Evolutionary conservation across 495 filamentous ascomycete species (phyloP), one percentile per base, ranked within the genome.

Genomic region (Aspergillus carlsbadensis): DNA sequence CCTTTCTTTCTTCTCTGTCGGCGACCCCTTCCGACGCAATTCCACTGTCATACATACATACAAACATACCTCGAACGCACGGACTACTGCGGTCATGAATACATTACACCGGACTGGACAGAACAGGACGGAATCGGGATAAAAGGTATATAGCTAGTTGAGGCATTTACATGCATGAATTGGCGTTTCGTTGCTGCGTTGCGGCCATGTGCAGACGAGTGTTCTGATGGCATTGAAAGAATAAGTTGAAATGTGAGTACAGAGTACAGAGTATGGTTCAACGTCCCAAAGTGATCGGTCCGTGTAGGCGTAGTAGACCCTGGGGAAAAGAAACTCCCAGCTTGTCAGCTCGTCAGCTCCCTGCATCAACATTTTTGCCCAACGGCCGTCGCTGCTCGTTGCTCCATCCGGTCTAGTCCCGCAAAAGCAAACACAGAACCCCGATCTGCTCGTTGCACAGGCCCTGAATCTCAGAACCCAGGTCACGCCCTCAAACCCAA

Each of bases 141-240:
- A 52, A 56, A 60, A 26, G 52, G 60, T 58, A 62, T 52, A 62
- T 62, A 62, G 42, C 31, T 60, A 52, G 44, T n/a, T 34, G 37
- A 61, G 49, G 59, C 54, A 47, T 52, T 58, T 53, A 48, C 56
- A 58, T 58, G 56, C 56, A 58, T 58, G 56, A 47, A 52, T 42
- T 44, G 56, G 56, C 56, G 56, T 58, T 57, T 29, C 26, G 26
- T 29, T 29, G 26, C 26, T 29, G 26, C 26, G 26, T 29, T 29
- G 26, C 26, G 26, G 26, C 26, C 26, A 36, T 45, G 46, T 49
- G 46, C 51, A 34, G 21, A 43, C n/a, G 17, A 44, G 20, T 43
- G 35, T 33, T 49, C 31, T 8, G 22, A 36, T 17, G 21, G 14
- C 22, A 45, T 13, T n/a, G 26, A 45, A 45, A 45, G 42, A 45